phyloP scores from a whole-genome alignment of 257 asterid genomes.

The Striga asiatica region DNA sequence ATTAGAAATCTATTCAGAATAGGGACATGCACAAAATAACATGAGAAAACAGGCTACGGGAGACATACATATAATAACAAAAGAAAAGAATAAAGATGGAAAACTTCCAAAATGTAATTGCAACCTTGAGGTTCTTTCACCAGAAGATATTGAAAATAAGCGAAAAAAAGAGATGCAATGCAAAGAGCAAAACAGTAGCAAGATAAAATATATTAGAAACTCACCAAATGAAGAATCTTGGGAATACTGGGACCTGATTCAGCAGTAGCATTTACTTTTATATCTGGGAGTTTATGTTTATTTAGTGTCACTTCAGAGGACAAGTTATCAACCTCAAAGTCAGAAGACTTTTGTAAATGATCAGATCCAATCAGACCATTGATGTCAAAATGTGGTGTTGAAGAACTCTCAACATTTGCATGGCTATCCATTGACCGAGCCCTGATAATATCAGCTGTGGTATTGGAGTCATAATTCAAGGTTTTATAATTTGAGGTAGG shows the following conservation, averaged over 20 bases:
- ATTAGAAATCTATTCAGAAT: slow-evolving; percentile 34
- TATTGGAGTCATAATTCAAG: slow-evolving; percentile 31
- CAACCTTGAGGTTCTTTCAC: neutral
- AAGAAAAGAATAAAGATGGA: slow-evolving; percentile 11
- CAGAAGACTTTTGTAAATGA: slow-evolving; percentile 33
- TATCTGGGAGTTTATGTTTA: slow-evolving; percentile 44
- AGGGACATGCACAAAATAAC: neutral
- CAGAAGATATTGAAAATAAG: neutral
- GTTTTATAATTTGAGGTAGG: slow-evolving; percentile 36
- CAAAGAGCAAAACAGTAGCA: neutral
- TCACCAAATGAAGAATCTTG: slow-evolving; percentile 88
- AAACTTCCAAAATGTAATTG: slow-evolving; percentile 5
- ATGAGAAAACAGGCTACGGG: too few species aligned
- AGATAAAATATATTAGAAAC: slow-evolving; percentile 19
- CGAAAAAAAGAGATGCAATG: neutral
- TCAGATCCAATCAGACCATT: slow-evolving; percentile 56
- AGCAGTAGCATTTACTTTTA: slow-evolving; percentile 37
- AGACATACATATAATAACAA: neutral
- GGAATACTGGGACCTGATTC: slow-evolving; percentile 87
- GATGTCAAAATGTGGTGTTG: slow-evolving; percentile 37
- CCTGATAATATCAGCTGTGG: slow-evolving; percentile 37
- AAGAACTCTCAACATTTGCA: slow-evolving; percentile 37
- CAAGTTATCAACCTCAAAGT: too few species aligned
- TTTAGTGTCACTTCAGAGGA: too few species aligned
- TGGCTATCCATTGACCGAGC: slow-evolving; percentile 34